phyloP scores from a whole-genome alignment of 202 grass and related monocot genomes.

The Brachypodium distachyon region DNA sequence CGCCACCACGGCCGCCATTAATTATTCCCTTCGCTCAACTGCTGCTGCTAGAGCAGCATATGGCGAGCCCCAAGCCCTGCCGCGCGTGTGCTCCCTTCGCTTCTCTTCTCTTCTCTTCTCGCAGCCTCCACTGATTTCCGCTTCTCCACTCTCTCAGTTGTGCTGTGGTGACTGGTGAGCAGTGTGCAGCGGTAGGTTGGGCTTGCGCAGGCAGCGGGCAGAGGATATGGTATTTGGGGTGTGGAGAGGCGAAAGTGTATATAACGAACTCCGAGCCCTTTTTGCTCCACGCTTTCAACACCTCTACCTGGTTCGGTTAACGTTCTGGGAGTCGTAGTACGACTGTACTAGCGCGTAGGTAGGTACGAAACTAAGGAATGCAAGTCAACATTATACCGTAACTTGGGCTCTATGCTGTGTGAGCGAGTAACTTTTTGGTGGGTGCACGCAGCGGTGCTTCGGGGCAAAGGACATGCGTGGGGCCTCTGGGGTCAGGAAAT shows the following conservation, averaged over 20 bases:
- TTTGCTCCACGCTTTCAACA: constrained; percentile 6
- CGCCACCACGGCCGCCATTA: constrained; percentile 45
- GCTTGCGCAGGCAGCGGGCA: background rate
- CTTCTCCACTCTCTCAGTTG: background rate
- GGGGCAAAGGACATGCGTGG: background rate
- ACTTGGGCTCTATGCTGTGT: background rate
- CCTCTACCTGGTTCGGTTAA: background rate
- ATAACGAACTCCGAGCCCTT: background rate
- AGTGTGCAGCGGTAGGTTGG: background rate
- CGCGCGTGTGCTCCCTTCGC: background rate
- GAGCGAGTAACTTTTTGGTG: too few relatives aligned
- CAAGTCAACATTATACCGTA: background rate
- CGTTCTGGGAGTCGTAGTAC: background rate
- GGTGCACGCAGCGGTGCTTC: too few relatives aligned
- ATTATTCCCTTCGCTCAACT: too few relatives aligned
- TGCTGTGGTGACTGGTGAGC: too few relatives aligned
- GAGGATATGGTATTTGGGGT: background rate
- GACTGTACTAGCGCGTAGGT: background rate
- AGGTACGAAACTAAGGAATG: background rate
- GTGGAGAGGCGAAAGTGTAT: constrained; percentile 21
- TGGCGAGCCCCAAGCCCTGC: background rate
- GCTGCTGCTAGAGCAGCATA: background rate
- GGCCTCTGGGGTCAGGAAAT: background rate
- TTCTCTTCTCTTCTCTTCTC: background rate
- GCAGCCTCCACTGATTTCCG: background rate